phyloP scores from a whole-genome alignment of 2,329 filamentous ascomycete species.

The Emmonsia crescens region DNA sequence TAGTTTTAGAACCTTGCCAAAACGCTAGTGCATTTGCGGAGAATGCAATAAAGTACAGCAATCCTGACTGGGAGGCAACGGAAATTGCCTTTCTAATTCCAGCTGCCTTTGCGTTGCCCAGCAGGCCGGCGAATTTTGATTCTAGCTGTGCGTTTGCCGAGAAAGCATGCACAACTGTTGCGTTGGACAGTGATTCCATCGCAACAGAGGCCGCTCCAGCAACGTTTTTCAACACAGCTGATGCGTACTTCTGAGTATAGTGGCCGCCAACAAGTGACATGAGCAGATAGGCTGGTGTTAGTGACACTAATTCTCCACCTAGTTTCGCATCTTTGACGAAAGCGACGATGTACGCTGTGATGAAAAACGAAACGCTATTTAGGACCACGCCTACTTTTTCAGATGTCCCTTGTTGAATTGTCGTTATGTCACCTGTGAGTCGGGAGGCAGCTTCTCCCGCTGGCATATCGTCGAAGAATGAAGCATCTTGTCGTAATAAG shows the following conservation, averaged over 20 bases:
- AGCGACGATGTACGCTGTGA: constrained; percentile 39
- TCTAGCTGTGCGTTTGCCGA: constrained; percentile 47
- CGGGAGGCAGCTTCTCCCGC: constrained; percentile 38
- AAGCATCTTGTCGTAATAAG: constrained; percentile 45
- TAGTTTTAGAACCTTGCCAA: constrained; percentile 51
- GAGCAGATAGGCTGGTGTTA: constrained; percentile 37
- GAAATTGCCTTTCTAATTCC: constrained; percentile 47
- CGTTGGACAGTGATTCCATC: constrained; percentile 46
- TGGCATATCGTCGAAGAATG: constrained; percentile 37
- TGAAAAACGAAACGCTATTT: constrained; percentile 36
- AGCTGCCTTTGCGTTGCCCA: constrained; percentile 38
- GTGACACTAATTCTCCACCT: constrained; percentile 35
- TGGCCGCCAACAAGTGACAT: constrained; percentile 36
- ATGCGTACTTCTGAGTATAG: constrained; percentile 36
- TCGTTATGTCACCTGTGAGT: constrained; percentile 37
- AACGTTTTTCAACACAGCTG: constrained; percentile 39
- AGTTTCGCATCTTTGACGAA: constrained; percentile 39
- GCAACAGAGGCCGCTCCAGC: constrained; percentile 49
- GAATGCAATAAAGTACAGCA: constrained; percentile 54
- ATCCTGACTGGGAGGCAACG: constrained; percentile 45
- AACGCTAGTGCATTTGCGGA: constrained; percentile 54
- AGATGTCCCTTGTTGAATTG: constrained; percentile 37
- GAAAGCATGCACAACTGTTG: constrained; percentile 50
- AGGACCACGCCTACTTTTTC: constrained; percentile 42
- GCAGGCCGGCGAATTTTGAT: constrained; percentile 41